Evolutionary conservation across 2,329 filamentous ascomycete species (phyloP), one percentile per base, ranked within the genome.

Genomic region (Fusarium cyanostomum): DNA sequence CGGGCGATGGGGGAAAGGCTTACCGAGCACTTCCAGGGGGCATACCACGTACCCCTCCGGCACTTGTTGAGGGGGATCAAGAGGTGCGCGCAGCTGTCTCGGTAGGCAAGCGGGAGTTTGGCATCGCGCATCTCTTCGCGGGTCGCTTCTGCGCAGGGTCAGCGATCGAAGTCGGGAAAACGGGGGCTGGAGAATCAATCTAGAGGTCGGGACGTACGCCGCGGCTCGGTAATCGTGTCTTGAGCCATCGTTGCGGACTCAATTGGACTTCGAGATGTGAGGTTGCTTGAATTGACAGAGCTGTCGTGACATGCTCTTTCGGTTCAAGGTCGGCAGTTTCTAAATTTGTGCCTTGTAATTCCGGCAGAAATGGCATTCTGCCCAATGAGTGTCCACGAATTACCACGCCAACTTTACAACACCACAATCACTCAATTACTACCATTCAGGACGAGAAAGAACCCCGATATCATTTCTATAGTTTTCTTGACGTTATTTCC

Each of bases 1-100:
- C 33, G 56, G 58, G 28, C 15, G 39, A 58, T 31, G 11, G n/a
- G 39, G 38, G 42, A 49, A 26, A 59, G 31, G 79, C 90, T 71
- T 86, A 98, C 95, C 86, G 92, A 88, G 79, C 95, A 99, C 85
- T 96, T 97, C 95, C 95, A 99, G 15, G 94, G 94, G 72, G 97
- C 81, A 79, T 97, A 99, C 83, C 91, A 98, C 64, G 92, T 91
- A 71, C 96, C 90, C 80, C 87, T 86, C 63, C 95, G 93, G 85
- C 95, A 99, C 74, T 91, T 90, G 83, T 99, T 99, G 71, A 99
- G 85, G 13, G 95, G 95, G 66, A 98, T 97, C 63, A 98, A 84
- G 42, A 99, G 90, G 80, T 95, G 89, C 64, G 94, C 95, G 82
- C 95, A 99, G 81, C 89, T 94, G 81, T 99, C 95, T 77, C 95